phyloP scores from a whole-genome alignment of 176 grass and related monocot genomes.

The Saccharum officinarum region DNA sequence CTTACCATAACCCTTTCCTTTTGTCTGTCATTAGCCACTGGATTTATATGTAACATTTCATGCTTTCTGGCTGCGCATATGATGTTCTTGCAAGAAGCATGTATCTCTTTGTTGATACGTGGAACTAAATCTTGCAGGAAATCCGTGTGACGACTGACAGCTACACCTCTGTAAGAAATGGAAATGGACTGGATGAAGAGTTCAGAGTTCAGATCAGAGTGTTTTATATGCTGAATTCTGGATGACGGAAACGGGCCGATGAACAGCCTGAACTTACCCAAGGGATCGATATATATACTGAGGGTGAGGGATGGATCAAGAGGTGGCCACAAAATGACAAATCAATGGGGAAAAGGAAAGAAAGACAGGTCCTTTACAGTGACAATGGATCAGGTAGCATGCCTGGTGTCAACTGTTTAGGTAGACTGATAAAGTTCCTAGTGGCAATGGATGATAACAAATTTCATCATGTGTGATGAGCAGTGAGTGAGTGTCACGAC shows the following conservation, averaged over 20 bases:
- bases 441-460: background rate
- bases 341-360: background rate
- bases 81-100: background rate
- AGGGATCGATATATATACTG: background rate
- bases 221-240: background rate
- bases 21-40: background rate
- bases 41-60: background rate
- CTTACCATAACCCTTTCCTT: background rate
- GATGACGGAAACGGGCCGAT: background rate
- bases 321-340: conserved; percentile 2
- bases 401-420: background rate
- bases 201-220: background rate
- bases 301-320: background rate
- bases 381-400: background rate
- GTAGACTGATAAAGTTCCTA: background rate
- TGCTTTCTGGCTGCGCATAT: background rate
- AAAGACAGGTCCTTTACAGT: background rate
- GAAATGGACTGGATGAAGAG: background rate
- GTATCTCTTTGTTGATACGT: conserved; percentile 3
- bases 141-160: conserved; percentile 15
- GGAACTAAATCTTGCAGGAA: conserved; percentile 9
- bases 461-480: background rate
- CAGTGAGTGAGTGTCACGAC: background rate
- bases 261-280: conserved; percentile 23
- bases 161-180: background rate